Evolutionary conservation across 2,329 filamentous ascomycete genomes (phyloP), one percentile per base, ranked within the genome.

Genomic region (Hortaea werneckii): DNA sequence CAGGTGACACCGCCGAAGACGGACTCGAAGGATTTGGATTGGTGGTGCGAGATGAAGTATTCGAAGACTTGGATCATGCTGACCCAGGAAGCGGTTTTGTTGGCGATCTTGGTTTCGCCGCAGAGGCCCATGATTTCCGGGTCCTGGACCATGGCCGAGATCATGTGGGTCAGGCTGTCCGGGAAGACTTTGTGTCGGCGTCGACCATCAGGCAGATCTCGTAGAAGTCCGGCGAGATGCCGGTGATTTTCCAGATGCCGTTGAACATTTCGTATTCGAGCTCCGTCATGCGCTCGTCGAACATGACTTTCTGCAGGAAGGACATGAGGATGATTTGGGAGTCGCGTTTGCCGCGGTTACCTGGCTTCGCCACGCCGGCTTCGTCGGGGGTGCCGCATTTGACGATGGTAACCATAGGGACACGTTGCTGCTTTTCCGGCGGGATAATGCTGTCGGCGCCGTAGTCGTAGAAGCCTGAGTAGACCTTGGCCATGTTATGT

Each of bases 231-330:
- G 92, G 92, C 4, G 89, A 94, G 52, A 98, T 96, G 56, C 94
- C 94, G 12, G 92, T 98, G 39, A 98, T 87, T 67, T 95, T 95
- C 89, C 90, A 98, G 52, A 98, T 76, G 44, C 92, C 92, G 64
- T 96, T 98, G 74, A 98, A 98, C 86, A 98, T 96, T 64, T 98
- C 92, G 62, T 88, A 98, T 66, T 98, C 92, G 43, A 98, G 82
- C 67, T 98, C 90, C 12, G 94, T 98, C 92, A 98, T 98, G 51
- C 92, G 85, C 70, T 98, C 94, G 65, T 98, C 92, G 60, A 98
- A 98, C 92, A 98, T 98, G 62, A 98, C 92, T 72, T 98, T 98
- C 65, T 98, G 92, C 56, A 98, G 72, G 76, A 98, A 98, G 5
- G 89, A 95, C 92, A 98, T 98, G 55, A 98, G 77, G 57, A 98